Evolutionary conservation across 228 moss, liverwort and hornwort genomes (phyloP).

Genomic region (Sphagnum magellanicum): DNA sequence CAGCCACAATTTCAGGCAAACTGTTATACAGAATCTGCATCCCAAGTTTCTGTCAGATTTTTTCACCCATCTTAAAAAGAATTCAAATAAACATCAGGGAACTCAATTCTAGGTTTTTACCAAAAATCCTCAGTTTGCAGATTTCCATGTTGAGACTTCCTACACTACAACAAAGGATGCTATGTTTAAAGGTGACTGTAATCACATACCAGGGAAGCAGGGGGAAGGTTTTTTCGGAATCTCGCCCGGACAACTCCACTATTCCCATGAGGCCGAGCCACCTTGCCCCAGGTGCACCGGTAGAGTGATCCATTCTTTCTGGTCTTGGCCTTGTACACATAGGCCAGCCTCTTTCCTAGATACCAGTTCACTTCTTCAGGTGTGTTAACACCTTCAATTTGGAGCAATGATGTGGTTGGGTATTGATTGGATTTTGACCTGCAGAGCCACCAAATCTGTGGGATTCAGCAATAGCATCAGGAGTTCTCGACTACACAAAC

Average conservation of each 20-base stretch:
- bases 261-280: conserved; percentile 69
- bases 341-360: conserved; percentile 72
- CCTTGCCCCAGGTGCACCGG: conserved; percentile 85
- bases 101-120: not conserved
- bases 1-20: too few species aligned
- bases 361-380: conserved; percentile 50
- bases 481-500: not conserved
- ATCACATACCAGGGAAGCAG: conserved; percentile 57
- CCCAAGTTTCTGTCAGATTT: not conserved
- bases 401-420: conserved; percentile 40
- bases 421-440: conserved; percentile 54
- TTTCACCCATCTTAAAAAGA: not conserved
- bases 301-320: conserved; percentile 78
- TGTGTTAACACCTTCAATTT: conserved; percentile 54
- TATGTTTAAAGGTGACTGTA: not conserved
- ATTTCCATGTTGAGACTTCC: not conserved
- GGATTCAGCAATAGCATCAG: not conserved
- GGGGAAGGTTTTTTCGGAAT: conserved; percentile 79
- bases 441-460: conserved; percentile 4
- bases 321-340: conserved; percentile 83
- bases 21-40: too few species aligned
- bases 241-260: conserved; percentile 81
- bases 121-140: not conserved
- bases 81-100: not conserved
- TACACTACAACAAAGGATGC: not conserved